Base-by-base conservation (phyloP, 106 monocot species). In the Dioscorea zingiberensis region DNA sequence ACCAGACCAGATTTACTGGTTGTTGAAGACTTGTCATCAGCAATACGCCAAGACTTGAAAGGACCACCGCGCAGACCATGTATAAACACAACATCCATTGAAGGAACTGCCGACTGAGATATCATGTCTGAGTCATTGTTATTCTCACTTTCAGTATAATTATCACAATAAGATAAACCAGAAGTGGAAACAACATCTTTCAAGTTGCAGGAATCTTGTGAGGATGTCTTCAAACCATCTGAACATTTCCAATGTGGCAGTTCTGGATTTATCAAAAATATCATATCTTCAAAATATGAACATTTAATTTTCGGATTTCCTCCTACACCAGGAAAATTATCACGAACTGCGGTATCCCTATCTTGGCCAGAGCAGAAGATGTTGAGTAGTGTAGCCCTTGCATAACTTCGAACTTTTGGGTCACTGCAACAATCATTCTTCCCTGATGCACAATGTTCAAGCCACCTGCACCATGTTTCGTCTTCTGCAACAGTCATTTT, bases 11-110 rank as follows among this genome's bases (percentile, higher is more conserved):
- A 68, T 73, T 84, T 97, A 77, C 88, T 86, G 26, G 92, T 89
- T 65, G 87, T 91, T 24, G 92, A 93, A 30, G 81, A 86, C 74
- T 93, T 98, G 69, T 89, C 71, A 71, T 93, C 98, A 62, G 93
- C 86, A 62, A 98, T 98, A 15, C 98, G 78, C 98, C 98, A 98
- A 67, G 98, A 98, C 25, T 98, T 98, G 67, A 89, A 93, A 63
- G 98, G 93, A 24, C 98, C 98, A 68, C 98, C 98, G 56, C 98
- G 88, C 64, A 98, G 71, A 25, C 98, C 98, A 77, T 98, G 98
- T 48, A 98, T 66, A 80, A 98, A 98, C 47, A 98, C 78, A 59
- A 98, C 79, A 86, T 98, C 98, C 21, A 92, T 55, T 48, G 56
- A 30, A 29, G 85, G 87, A 53, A n/a, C 53, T 30, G 56, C 51